A percentile compares a stretch with the other conserved stretches of the same genome.
Evolutionary conservation across 139 green algal species (phyloP).

Genomic region (Pleodorina starrii): DNA sequence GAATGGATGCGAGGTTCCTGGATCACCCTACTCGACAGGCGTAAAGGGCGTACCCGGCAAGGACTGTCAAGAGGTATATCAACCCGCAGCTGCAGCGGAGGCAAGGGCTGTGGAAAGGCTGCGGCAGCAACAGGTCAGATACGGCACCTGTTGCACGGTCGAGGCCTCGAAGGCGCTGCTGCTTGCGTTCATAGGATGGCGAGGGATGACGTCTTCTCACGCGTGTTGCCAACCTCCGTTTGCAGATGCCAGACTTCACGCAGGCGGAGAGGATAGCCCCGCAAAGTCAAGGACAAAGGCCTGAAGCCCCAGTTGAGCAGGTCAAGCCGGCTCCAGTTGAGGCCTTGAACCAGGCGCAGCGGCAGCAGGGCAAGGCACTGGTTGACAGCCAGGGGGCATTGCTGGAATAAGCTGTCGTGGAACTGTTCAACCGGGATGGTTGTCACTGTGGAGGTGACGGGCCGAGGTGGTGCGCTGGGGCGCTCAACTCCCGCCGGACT

Average conservation of each 20-base stretch:
- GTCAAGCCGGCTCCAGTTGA: neutral
- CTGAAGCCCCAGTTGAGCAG: neutral
- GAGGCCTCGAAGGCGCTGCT: no score
- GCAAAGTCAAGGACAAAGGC: neutral
- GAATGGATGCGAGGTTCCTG: conserved; percentile 50
- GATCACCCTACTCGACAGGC: conserved; percentile 41
- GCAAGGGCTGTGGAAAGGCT: conserved; percentile 17
- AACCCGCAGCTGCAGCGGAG: conserved; percentile 57
- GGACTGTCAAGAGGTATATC: conserved; percentile 55
- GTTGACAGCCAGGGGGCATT: neutral
- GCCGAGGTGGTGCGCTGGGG: no score
- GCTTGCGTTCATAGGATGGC: no score
- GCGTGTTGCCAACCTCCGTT: no score
- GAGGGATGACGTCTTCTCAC: no score
- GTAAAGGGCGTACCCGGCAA: conserved; percentile 14
- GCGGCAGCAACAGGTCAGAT: neutral
- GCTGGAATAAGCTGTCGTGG: neutral
- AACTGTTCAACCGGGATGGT: no score
- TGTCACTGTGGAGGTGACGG: no score
- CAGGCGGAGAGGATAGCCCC: neutral
- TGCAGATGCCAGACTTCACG: no score
- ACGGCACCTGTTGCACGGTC: neutral
- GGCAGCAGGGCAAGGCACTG: neutral
- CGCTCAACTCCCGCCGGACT: no score
- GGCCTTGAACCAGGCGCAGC: neutral